Evolutionary conservation across 2,329 filamentous ascomycete species (phyloP).

Genomic region (Pleomassaria siparia): DNA sequence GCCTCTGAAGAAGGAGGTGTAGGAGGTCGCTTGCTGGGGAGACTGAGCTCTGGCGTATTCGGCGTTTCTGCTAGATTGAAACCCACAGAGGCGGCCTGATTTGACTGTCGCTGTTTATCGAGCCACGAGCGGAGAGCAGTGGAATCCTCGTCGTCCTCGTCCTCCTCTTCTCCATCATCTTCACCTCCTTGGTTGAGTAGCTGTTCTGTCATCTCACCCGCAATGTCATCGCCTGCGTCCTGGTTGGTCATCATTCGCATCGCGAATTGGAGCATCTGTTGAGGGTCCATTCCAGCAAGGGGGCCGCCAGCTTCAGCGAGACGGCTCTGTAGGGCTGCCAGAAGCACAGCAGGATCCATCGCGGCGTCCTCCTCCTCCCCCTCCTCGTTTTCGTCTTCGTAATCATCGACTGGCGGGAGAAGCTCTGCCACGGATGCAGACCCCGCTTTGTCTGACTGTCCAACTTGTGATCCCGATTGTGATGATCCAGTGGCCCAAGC

Average conservation of each 20-base stretch:
- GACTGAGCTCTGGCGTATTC: constrained; percentile 8
- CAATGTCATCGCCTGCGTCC: constrained; percentile 45
- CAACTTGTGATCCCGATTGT: constrained; percentile 10
- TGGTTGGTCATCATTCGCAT: constrained; percentile 48
- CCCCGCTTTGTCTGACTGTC: constrained; percentile 10
- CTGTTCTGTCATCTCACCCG: constrained; percentile 46
- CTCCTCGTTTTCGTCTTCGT: constrained; percentile 4
- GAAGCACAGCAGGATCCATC: constrained; percentile 45
- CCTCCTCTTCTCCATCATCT: constrained; percentile 34
- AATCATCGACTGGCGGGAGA: constrained; percentile 10
- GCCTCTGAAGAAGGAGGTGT: constrained; percentile 27
- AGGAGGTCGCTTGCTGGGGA: constrained; percentile 16
- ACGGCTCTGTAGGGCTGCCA: constrained; percentile 37
- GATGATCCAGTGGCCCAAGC: constrained; percentile 25
- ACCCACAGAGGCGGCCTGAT: constrained; percentile 5
- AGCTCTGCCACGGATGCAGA: constrained; percentile 12
- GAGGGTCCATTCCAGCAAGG: constrained; percentile 45
- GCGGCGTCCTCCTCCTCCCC: constrained; percentile 15
- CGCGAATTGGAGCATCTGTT: constrained; percentile 46
- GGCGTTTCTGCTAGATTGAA: constrained; percentile 4
- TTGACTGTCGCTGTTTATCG: constrained; percentile 29
- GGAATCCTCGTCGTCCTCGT: constrained; percentile 21
- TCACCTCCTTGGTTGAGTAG: constrained; percentile 42
- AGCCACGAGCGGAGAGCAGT: constrained; percentile 37
- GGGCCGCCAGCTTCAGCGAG: constrained; percentile 38